phyloP scores from a whole-genome alignment of 2,329 filamentous ascomycete species.

The Pleomassaria siparia region DNA sequence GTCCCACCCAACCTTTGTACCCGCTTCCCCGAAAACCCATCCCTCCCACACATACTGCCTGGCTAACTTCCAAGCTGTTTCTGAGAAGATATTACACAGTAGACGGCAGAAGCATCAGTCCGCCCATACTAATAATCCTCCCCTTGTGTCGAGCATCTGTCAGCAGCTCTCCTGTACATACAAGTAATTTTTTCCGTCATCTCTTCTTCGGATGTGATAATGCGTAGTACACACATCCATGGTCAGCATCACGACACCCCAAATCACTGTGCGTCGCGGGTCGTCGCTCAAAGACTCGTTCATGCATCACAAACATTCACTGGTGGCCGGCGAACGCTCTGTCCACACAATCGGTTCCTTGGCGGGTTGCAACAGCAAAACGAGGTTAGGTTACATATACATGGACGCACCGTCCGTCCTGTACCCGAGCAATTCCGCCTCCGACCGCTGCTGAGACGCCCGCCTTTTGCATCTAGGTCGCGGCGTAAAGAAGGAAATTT shows the following conservation, averaged over 20 bases:
- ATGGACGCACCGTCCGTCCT: constrained; percentile 25
- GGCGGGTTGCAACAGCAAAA: constrained; percentile 34
- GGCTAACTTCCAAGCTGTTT: too few species aligned
- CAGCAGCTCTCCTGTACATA: too few species aligned
- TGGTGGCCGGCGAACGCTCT: constrained; percentile 19
- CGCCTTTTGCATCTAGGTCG: constrained; percentile 16
- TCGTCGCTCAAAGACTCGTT: not conserved
- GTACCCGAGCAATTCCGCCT: constrained; percentile 40
- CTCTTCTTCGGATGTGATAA: too few species aligned
- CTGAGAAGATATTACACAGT: too few species aligned
- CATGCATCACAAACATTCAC: not conserved
- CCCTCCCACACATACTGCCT: not conserved
- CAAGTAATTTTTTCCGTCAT: too few species aligned
- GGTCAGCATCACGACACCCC: not conserved
- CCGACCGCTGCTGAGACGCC: constrained; percentile 31
- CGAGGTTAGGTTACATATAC: constrained; percentile 41
- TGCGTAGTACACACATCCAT: too few species aligned
- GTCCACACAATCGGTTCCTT: constrained; percentile 33
- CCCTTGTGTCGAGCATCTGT: too few species aligned
- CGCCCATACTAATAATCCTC: too few species aligned
- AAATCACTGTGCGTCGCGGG: not conserved
- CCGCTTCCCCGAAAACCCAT: constrained; percentile 31
- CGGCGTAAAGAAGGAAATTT: constrained; percentile 30
- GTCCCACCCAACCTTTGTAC: constrained; percentile 7
- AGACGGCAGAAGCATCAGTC: too few species aligned